Base-by-base conservation (phyloP, 768 basidiomycete genomes). In the Cystoderma amianthinum region DNA sequence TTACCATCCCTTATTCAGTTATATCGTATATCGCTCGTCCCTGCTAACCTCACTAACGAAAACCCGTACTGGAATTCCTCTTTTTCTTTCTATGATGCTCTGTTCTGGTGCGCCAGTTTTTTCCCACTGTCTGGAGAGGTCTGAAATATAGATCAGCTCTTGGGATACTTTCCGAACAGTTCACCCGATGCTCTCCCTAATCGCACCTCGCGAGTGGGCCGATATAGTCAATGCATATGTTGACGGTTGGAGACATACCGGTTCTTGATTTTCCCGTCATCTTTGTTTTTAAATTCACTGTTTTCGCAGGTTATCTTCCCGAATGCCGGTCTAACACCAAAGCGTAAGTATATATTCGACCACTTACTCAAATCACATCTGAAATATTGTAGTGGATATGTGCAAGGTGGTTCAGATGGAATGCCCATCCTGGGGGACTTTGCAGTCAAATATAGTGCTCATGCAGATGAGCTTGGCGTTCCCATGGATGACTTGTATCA, bases 111-210 rank as follows among this genome's bases (percentile, higher is more conserved):
- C 12, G n/a, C 16, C n/a, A 7, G 23, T 10, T 5, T 36, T 23
- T 36, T 23, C 36, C 20, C 33, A 20, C 2, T 6, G 17, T 10
- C 32, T 5, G 10, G 17, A 10, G 36, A 36, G 35, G 36, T 7
- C 40, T 54, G 15, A 43, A 25, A 17, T 28, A 9, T 28, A 15
- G 10, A 15, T 10, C 39, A 74, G 73, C 52, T 74, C 72, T 4
- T 76, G 73, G 73, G 72, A 76, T 46, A 69, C 69, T 0, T 73
- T 74, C 64, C 65, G 73, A 34, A 74, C 72, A 3, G 70, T 73
- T 0, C 73, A 76, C 39, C 72, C 73, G 9, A 55, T 72, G 5
- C 62, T 72, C 12, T 74, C 73, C 3, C 46, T 74, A 22, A 59
- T 62, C 5, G 63, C 66, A 2, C 73, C 73, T 11, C 41, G 42